Evolutionary conservation across 305 asterid species (phyloP).

Genomic region (Plantago lanceolata): DNA sequence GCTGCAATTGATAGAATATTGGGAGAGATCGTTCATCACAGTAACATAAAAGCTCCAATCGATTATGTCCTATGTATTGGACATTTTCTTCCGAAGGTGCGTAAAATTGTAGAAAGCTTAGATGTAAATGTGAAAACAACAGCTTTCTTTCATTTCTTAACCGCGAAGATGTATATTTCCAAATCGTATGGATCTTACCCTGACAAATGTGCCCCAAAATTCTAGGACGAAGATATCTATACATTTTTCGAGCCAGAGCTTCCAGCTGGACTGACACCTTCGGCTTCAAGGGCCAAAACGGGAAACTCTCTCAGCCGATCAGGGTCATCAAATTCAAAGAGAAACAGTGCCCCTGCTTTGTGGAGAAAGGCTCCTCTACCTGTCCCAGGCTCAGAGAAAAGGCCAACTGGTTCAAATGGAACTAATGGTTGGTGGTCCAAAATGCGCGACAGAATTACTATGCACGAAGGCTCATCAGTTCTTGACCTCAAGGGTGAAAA

Average conservation of each 20-base stretch:
- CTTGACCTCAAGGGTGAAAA: conserved; percentile 77
- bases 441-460: conserved; percentile 50
- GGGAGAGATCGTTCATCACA: conserved; percentile 79
- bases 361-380: conserved; percentile 36
- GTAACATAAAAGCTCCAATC: conserved; percentile 57
- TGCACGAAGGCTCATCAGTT: conserved; percentile 78
- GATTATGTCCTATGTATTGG: conserved; percentile 78
- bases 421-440: conserved; percentile 56
- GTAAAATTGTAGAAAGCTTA: conserved; percentile 1
- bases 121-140: not conserved
- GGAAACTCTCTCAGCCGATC: conserved; percentile 40
- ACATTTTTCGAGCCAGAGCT: conserved; percentile 87
- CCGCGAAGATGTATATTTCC: too few relatives aligned
- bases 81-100: conserved; percentile 84
- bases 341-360: conserved; percentile 31
- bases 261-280: conserved; percentile 42
- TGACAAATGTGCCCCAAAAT: not conserved
- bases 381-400: conserved; percentile 36
- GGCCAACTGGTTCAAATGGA: conserved; percentile 31
- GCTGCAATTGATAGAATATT: conserved; percentile 88
- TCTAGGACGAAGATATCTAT: conserved; percentile 80
- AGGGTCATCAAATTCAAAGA: conserved; percentile 33
- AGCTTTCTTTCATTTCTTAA: too few relatives aligned
- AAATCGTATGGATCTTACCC: not conserved
- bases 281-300: conserved; percentile 45